These are phyloP conservation scores for Fusarium scirpi DNA, from an alignment of 2,329 filamentous ascomycete species.

Conservation along the genomic window DNA sequence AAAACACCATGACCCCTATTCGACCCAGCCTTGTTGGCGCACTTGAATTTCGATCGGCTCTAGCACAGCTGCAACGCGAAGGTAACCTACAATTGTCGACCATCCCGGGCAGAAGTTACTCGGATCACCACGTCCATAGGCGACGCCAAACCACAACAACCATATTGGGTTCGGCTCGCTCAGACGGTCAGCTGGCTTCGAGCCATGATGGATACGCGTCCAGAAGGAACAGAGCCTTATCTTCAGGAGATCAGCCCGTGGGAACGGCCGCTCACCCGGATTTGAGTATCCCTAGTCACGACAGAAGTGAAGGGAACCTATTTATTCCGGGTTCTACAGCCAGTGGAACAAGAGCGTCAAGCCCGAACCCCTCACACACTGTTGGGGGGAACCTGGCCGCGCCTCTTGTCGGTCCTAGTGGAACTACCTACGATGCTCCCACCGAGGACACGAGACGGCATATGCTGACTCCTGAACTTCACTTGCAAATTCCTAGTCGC, in stretches of 20 bases:
- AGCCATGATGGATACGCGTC: constrained; percentile 9
- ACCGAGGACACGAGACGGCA: constrained; percentile 11
- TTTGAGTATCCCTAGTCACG: constrained; percentile 34
- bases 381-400: constrained; percentile 58
- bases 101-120: constrained; percentile 72
- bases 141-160: constrained; percentile 48
- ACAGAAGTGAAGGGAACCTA: constrained; percentile 37
- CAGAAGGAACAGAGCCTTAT: constrained; percentile 57
- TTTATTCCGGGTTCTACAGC: constrained; percentile 33
- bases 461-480: constrained; percentile 48
- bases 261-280: constrained; percentile 32
- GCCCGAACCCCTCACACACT: constrained; percentile 50
- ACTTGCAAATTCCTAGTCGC: constrained; percentile 62
- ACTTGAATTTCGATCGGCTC: constrained; percentile 90
- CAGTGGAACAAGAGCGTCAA: constrained; percentile 46
- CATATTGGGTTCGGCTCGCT: constrained; percentile 33
- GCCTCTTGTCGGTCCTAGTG: constrained; percentile 51
- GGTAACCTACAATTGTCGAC: constrained; percentile 79
- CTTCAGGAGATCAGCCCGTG: constrained; percentile 57
- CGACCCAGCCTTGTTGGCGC: constrained; percentile 93
- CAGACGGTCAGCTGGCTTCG: constrained; percentile 18
- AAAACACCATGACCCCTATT: constrained; percentile 85
- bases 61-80: constrained; percentile 87
- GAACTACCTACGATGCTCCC: constrained; percentile 28
- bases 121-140: constrained; percentile 49